Evolutionary conservation across 495 filamentous ascomycete genomes (phyloP).

Genomic region (Jackrogersella multiformis): DNA sequence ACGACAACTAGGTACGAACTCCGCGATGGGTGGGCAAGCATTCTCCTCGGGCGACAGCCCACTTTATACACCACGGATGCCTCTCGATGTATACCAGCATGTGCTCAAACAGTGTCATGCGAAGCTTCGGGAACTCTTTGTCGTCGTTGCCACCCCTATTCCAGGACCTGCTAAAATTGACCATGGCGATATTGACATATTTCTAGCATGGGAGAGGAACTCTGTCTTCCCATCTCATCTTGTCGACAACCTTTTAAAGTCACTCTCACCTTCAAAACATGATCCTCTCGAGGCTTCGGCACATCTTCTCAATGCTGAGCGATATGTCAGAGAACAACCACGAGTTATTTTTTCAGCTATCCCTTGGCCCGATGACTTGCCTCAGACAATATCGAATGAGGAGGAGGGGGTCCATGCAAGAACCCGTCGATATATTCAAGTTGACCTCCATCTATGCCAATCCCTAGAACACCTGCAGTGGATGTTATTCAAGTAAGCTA

Average conservation of each 20-base stretch:
- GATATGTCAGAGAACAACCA: constrained; percentile 42
- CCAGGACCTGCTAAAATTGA: constrained; percentile 64
- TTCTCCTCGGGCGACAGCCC: constrained; percentile 56
- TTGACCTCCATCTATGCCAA: constrained; percentile 68
- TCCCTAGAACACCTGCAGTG: constrained; percentile 59
- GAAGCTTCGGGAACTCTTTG: constrained; percentile 57
- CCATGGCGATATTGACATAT: constrained; percentile 69
- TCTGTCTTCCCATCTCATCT: constrained; percentile 30
- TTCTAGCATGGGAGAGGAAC: constrained; percentile 55
- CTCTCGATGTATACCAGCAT: constrained; percentile 55
- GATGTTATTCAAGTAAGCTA: constrained; percentile 56
- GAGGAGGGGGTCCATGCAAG: not conserved
- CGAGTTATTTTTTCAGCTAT: constrained; percentile 57
- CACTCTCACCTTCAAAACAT: not conserved
- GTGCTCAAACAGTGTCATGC: constrained; percentile 52
- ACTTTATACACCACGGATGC: constrained; percentile 68
- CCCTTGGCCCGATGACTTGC: constrained; percentile 54
- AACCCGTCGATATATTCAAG: constrained; percentile 60
- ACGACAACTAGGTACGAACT: too few species aligned
- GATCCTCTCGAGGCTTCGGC: constrained; percentile 7
- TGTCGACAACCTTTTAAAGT: not conserved
- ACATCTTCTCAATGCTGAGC: constrained; percentile 45
- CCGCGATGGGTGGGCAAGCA: constrained; percentile 71
- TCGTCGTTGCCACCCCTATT: constrained; percentile 58
- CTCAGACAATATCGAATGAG: not conserved